Evolutionary conservation across 2,329 filamentous ascomycete species (phyloP), one percentile per base, ranked within the genome.

Genomic region (Phyllosticta citriasiana): DNA sequence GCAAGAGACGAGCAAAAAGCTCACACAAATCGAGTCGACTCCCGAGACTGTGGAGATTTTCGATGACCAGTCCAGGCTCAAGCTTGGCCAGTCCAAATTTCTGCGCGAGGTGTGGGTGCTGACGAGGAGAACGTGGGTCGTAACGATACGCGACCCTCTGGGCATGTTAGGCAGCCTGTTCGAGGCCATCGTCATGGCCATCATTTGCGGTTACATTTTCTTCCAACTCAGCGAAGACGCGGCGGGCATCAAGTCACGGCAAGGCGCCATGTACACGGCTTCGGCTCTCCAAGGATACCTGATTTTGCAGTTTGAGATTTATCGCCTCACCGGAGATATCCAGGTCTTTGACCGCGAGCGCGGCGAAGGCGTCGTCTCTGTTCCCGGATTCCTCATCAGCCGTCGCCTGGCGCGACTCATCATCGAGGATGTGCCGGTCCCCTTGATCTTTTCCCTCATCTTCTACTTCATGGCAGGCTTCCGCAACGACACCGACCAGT

Each of bases 381-480:
- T 88, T 2, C 73, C 88, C 0, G 84, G 86, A 0, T 92, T 88
- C 64, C 78, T 92, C 1, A 69, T 90, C 1, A 90, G 88, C 19
- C 79, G 88, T 52, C 80, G 89, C 26, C 71, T 90, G 4, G 87
- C 88, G 0, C 80, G 87, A 5, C 74, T 91, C 24, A 78, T 86
- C 1, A 84, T 87, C 0, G 88, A 92, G 69, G 88, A 91, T 67
- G 68, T 91, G 0, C 86, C 87, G 0, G 87, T 90, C 1, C 88
- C 88, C 0, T 79, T 90, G 16, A 70, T 90, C 3, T 91, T 87
- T 68, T 85, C 85, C 5, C 73, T 85, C 1, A 86, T 91, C 7
- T 86, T 85, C 68, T 92, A 91, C 71, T 91, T 89, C 70, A 90
- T 91, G 86, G 83, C 84, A 6, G 88, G 87, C 0, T 89, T 91